phyloP scores from a whole-genome alignment of 2,329 filamentous ascomycete genomes.

The Dryadomyces quercus-mongolicae region DNA sequence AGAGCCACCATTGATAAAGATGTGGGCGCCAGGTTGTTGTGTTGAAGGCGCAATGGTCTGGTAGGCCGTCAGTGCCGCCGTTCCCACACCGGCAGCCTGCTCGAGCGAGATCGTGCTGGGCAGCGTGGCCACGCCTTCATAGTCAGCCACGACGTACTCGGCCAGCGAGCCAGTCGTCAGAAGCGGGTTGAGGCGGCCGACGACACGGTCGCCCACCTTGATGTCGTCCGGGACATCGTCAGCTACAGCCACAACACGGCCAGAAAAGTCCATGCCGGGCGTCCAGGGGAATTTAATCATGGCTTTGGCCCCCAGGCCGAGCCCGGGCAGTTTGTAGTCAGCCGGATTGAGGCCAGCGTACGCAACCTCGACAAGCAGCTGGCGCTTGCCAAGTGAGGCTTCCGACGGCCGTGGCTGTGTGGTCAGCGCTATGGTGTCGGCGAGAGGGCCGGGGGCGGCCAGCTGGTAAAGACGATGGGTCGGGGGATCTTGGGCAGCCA shows the following conservation, averaged over 20 bases:
- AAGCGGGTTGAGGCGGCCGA: neutral
- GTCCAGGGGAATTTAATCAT: conserved; percentile 27
- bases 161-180: conserved; percentile 11
- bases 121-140: conserved; percentile 4
- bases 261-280: conserved; percentile 38
- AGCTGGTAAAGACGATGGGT: too few species aligned
- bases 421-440: too few species aligned
- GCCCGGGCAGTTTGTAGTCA: conserved; percentile 35
- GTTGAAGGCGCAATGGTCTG: conserved; percentile 10
- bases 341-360: conserved; percentile 25
- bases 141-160: conserved; percentile 10
- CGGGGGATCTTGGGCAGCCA: too few species aligned
- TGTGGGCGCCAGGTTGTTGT: neutral
- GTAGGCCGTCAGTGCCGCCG: conserved; percentile 14
- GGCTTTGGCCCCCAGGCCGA: conserved; percentile 24
- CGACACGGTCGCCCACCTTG: neutral
- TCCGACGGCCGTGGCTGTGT: too few species aligned
- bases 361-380: too few species aligned
- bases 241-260: conserved; percentile 26
- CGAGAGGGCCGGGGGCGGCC: too few species aligned
- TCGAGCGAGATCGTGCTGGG: conserved; percentile 9
- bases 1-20: conserved; percentile 24
- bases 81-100: conserved; percentile 15
- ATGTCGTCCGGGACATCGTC: conserved; percentile 13
- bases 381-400: too few species aligned